Base-by-base conservation (phyloP, 306 rosid genomes). In the Nissolia schottii region DNA sequence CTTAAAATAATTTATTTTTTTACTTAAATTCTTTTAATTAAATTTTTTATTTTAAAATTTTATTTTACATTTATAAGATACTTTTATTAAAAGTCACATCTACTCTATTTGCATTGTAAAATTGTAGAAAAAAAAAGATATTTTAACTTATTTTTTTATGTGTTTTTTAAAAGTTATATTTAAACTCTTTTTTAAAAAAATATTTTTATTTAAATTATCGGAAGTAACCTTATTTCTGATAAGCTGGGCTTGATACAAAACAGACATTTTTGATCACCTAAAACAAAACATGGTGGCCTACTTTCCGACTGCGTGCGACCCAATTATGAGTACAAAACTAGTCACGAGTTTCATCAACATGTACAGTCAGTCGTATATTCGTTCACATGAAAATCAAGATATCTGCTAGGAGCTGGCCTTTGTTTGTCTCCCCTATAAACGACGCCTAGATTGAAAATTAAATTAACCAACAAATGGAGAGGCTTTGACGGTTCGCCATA, bases 201-300 rank as follows among this genome's bases (percentile, higher is more conserved):
- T n/a, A n/a, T n/a, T n/a, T n/a, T n/a, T n/a, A n/a, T n/a, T n/a
- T n/a, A n/a, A n/a, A n/a, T n/a, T n/a, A n/a, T n/a, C n/a, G n/a
- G n/a, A n/a, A n/a, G n/a, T n/a, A n/a, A n/a, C n/a, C n/a, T n/a
- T n/a, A 50, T 20, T 50, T 65, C 15, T 4, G 43, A 27, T 10
- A n/a, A 9, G 18, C 3, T 7, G 22, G 43, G 4, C 28, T 46
- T 48, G 46, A 31, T n/a, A 67, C 23, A 3, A 20, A 31, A 50
- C 14, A 51, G 74, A 19, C 34, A 12, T 69, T n/a, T 34, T 51
- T 68, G 62, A 68, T 50, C 34, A 68, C 63, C 34, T 11, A n/a
- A 28, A 10, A 6, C 31, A 46, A 10, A 27, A 28, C 5, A 46
- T 66, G 29, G 31, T 67, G 73, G 46, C 60, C 46, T 31, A 18